Base-by-base conservation (phyloP, 768 basidiomycete genomes). In the Naganishia randhawae region DNA sequence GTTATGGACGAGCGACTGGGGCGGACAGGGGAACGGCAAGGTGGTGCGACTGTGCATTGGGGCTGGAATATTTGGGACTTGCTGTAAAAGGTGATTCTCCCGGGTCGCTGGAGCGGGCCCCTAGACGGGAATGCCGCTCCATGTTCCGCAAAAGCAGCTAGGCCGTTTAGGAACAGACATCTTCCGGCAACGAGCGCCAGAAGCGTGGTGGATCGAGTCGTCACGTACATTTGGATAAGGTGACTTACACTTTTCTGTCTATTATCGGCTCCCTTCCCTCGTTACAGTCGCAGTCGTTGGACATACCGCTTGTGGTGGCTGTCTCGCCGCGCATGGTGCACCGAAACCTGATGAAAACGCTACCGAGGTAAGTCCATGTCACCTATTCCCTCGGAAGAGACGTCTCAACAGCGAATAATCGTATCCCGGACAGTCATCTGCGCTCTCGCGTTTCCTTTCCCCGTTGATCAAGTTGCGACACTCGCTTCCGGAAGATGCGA, bases 241-340 rank as follows among this genome's bases (percentile, higher is more conserved):
- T 7, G 13, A 48, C 45, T 48, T 17, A 48, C 25, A 16, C 55
- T 41, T 31, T 25, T n/a, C n/a, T 65, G 31, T 41, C 50, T 29
- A 5, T 29, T 37, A 29, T 31, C 54, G 8, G 31, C 14, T 37
- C 54, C 68, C 71, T 51, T 68, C 51, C 41, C 17, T 22, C 11
- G 32, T 45, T 31, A 25, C 61, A 91, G 90, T 94, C 69, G 82
- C 91, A 70, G 81, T 94, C 73, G 89, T 88, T 29, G 92, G 92
- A 19, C 92, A 95, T 77, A 86, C 88, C 13, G 82, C 86, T 65
- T 95, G 92, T 76, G 92, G 90, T 65, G 92, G 92, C 62, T 80
- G 79, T 52, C 86, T 87, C 63, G 80, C 79, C 27, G 76, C 78
- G 3, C 70, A 70, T 69, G 76, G 66, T 33, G 65, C 69, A 62